Conservation (phyloP, 495 filamentous ascomycete genomes). For the Xylaria scruposa region DNA sequence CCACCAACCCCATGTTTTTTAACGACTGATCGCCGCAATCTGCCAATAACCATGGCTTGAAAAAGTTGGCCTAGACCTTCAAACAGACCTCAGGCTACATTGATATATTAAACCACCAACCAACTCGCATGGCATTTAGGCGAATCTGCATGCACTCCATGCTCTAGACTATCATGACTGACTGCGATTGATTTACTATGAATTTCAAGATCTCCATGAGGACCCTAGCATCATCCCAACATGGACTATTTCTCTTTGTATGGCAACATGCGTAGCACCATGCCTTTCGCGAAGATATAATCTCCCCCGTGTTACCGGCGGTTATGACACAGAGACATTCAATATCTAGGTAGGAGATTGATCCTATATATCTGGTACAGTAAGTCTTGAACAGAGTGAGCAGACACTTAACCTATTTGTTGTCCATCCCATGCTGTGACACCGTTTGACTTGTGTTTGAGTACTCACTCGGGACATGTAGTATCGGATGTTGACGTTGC, state of each 20-base stretch:
- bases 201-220: not conserved
- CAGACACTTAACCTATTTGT: slow-evolving; percentile 3
- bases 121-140: slow-evolving; percentile 1
- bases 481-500: not conserved
- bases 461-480: not conserved
- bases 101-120: slow-evolving; percentile 14
- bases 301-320: slow-evolving; percentile 1
- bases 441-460: not conserved
- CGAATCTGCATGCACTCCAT: slow-evolving; percentile 3
- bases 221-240: not conserved
- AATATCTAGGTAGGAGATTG: not conserved
- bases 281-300: not conserved
- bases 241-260: not conserved
- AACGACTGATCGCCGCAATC: not conserved
- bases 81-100: slow-evolving; percentile 10
- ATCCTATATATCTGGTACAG: not conserved
- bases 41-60: not conserved
- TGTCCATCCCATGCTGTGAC: not conserved
- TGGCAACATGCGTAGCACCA: not conserved
- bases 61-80: not conserved
- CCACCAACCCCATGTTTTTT: too few species aligned
- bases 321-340: not conserved
- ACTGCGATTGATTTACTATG: not conserved
- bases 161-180: not conserved
- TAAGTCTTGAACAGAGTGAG: not conserved